Base-by-base conservation (phyloP, 495 filamentous ascomycete species). In the Glarea lozoyensis region DNA sequence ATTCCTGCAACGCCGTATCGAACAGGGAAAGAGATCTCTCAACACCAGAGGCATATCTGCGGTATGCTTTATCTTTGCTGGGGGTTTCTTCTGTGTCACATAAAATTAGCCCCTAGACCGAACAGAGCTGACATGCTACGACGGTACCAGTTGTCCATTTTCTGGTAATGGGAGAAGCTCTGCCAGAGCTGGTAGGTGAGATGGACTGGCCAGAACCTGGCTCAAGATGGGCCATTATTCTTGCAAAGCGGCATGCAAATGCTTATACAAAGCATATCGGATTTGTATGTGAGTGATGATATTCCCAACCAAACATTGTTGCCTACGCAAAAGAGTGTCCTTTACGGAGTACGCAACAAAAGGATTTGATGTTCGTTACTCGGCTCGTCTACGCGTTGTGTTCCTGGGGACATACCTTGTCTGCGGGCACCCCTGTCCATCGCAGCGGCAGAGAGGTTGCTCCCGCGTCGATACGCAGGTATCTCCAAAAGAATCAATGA, bases 1-100 rank as follows among this genome's bases (percentile, higher is more conserved):
- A 99, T 77, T 97, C 92, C 62, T 96, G 87, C 49, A 95, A 68
- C 37, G 87, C 78, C 16, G 82, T 88, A 63, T 99, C 92, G 64
- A 96, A 99, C 20, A 94, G 66, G 20, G 85, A 79, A 49, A 99
- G 70, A 29, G 88, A 86, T 60, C 88, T 73, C 56, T 96, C 88
- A 43, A 99, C 79, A 38, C 78, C 80, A 29, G 82, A 82, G 18
- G 86, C 86, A 80, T 95, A 99, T 53, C 86, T 78, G 47, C 90
- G 86, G 57, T 87, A 93, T 50, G 76, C 75, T 63, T 94, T 95
- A 64, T 98, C 89, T 62, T 92, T 93, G 47, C 73, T 79, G 16
- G 79, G 67, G 33, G 69, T 59, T 32, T 86, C 87, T 39, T 72
- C 70, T 87, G n/a, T n/a, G 38, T 10, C 9, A 16, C 4, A 19